A percentile compares a stretch with the other conserved stretches of the same genome.
Evolutionary conservation across 2,329 filamentous ascomycete species (phyloP).

Genomic region (Rhynchosporium graminicola): DNA sequence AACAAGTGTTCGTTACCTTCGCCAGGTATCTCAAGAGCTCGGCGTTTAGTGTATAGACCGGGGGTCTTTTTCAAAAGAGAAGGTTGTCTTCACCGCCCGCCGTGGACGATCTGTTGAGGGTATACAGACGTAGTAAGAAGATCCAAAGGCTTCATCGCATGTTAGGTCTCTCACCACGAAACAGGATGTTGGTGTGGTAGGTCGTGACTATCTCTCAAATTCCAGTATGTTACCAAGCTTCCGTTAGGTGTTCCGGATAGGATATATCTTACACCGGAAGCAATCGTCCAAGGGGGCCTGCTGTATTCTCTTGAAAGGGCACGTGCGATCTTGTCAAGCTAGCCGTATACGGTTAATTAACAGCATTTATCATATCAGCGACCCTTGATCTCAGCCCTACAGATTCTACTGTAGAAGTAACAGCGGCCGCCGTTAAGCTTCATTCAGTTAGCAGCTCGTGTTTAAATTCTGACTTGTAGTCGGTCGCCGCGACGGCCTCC

Average conservation of each 20-base stretch:
- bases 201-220: background rate
- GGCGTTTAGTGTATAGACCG: constrained; percentile 10
- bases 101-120: constrained; percentile 1
- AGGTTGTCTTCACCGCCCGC: constrained; percentile 2
- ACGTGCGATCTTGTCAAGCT: background rate
- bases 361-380: background rate
- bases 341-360: constrained; percentile 6
- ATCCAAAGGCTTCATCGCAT: background rate
- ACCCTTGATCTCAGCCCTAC: constrained; percentile 3
- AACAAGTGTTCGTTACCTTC: background rate
- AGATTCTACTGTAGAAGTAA: background rate
- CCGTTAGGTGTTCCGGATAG: background rate
- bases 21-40: constrained; percentile 16
- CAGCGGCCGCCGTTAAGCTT: constrained; percentile 15
- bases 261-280: constrained; percentile 10
- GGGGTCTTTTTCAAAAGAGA: constrained; percentile 8
- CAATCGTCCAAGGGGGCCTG: constrained; percentile 2
- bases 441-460: background rate
- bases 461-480: constrained; percentile 14
- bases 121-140: background rate
- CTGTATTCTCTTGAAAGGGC: constrained; percentile 8
- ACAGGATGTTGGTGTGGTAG: background rate
- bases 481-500: background rate
- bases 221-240: background rate
- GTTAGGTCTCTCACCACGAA: background rate